Conservation (phyloP, 345 rosid species). For the Gossypium bickii region DNA sequence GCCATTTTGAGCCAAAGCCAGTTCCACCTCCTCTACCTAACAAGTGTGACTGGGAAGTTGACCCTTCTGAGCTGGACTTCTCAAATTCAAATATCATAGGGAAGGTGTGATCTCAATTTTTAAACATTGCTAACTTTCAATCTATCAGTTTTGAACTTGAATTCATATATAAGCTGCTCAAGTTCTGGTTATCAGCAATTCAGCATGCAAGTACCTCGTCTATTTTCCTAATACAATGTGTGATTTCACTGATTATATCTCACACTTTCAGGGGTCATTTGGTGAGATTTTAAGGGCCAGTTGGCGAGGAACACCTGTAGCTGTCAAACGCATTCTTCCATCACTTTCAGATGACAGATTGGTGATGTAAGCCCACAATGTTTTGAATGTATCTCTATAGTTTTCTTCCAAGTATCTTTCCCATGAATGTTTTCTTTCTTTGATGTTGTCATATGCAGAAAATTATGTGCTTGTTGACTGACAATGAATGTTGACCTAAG, state of each 20-base stretch:
- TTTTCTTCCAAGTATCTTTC: background rate
- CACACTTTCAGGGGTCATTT: constrained; percentile 72
- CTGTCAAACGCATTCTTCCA: constrained; percentile 94
- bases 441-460: constrained; percentile 3
- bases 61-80: constrained; percentile 91
- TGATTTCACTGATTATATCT: constrained; percentile 25
- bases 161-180: background rate
- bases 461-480: constrained; percentile 5
- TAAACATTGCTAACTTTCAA: background rate
- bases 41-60: constrained; percentile 99
- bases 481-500: constrained; percentile 2
- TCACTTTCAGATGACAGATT: constrained; percentile 97
- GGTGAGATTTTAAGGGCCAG: constrained; percentile 92
- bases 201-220: background rate
- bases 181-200: background rate
- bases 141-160: constrained; percentile 3
- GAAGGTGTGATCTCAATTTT: constrained; percentile 49
- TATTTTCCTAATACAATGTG: constrained; percentile 2
- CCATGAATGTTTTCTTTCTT: background rate
- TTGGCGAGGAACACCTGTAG: constrained; percentile 99
- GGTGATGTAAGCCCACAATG: constrained; percentile 71
- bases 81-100: constrained; percentile 72
- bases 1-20: constrained; percentile 96
- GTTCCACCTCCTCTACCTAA: constrained; percentile 92
- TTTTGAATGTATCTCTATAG: constrained; percentile 5